Evolutionary conservation across 2,329 filamentous ascomycete genomes (phyloP), one percentile per base, ranked within the genome.

Genomic region (Fonsecaea multimorphosa): DNA sequence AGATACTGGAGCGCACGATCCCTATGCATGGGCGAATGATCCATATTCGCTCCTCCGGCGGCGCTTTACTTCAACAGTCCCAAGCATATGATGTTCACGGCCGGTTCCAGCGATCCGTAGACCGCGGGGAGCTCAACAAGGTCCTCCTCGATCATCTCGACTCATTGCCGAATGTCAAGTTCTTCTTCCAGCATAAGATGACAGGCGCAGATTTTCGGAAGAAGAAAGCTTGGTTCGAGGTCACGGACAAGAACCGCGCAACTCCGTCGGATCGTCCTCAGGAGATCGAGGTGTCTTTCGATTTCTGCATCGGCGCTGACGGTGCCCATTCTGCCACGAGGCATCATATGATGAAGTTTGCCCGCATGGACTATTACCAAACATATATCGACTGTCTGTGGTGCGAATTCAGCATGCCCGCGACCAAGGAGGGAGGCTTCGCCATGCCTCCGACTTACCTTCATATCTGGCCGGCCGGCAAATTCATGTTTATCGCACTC

Each of bases 401-500:
- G 95, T 98, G 94, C 77, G 95, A 99, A 75, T 98, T 99, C 75
- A 88, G 88, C 57, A 92, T 99, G 67, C 82, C 86, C 22, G 84
- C 91, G 11, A 72, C 74, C 29, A 58, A 63, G 9, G 54, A 68
- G 16, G 71, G 75, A 0, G 82, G 82, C 24, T 98, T 96, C 75
- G 84, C 84, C 55, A 95, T 98, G 71, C 95, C 92, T 0, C 92
- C 93, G 1, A 91, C 97, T 73, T 93, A 98, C 76, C 84, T 99
- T 1, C 95, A 99, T 78, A 99, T 99, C 75, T 99, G 95, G 95
- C 95, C 95, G 0, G 93, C 91, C 34, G 89, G 89, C 72, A 88
- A 93, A 49, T 94, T 95, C 74, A 98, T 99, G 96, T 99, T 99
- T 79, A 99, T 99, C 74, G 96, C 95, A 19, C 93, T 99, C 51